Percentiles rank a stretch among this genome's conserved stretches.
phyloP scores from a whole-genome alignment of 2,329 filamentous ascomycete genomes.

The Fusarium albidum region DNA sequence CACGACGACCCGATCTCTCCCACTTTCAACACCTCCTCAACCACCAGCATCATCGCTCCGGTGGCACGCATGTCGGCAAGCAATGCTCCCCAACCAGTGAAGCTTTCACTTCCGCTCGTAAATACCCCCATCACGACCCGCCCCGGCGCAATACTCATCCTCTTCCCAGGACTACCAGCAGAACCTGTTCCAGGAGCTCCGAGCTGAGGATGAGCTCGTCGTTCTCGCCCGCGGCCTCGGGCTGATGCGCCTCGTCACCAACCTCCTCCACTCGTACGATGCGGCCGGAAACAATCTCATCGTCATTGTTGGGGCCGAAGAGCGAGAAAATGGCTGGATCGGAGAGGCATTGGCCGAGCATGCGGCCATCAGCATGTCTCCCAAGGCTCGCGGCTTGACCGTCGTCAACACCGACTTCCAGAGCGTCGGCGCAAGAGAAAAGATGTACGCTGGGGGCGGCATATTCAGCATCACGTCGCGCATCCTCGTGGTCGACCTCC shows the following conservation, averaged over 20 bases:
- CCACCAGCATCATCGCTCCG: constrained; percentile 24
- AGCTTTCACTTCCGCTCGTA: constrained; percentile 75
- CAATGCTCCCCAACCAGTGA: constrained; percentile 73
- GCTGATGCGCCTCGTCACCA: constrained; percentile 91
- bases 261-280: constrained; percentile 96
- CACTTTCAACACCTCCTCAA: constrained; percentile 19
- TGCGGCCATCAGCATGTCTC: constrained; percentile 85
- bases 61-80: constrained; percentile 58
- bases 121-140: neutral
- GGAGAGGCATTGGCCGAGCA: constrained; percentile 96
- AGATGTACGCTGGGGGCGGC: constrained; percentile 88
- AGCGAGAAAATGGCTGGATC: constrained; percentile 95
- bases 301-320: constrained; percentile 86
- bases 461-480: constrained; percentile 96
- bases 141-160: constrained; percentile 18
- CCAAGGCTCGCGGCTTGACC: constrained; percentile 83
- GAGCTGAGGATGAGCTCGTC: constrained; percentile 91
- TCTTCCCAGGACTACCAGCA: constrained; percentile 85
- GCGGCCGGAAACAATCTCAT: constrained; percentile 94
- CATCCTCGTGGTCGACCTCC: constrained; percentile 91
- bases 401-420: constrained; percentile 95
- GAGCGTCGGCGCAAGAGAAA: constrained; percentile 85
- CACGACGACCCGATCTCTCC: constrained; percentile 20
- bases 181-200: constrained; percentile 89
- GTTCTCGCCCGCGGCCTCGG: constrained; percentile 91